Percentiles rank a stretch among this genome's conserved stretches.
These are phyloP conservation scores for Hericium coralloides DNA, from an alignment of 768 basidiomycete species.

Conservation along the genomic window DNA sequence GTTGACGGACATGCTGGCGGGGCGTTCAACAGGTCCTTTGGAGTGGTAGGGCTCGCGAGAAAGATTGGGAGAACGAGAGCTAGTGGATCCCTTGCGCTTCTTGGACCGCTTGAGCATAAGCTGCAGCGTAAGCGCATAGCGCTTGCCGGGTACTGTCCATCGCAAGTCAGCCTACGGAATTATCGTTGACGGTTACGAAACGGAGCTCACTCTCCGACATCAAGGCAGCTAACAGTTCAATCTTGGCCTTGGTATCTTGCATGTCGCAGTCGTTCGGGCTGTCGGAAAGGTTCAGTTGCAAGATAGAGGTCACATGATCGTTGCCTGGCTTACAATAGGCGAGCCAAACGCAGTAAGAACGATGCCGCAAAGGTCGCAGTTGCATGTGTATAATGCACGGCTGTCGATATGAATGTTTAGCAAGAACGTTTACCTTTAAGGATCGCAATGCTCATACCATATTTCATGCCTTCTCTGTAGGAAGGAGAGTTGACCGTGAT, in stretches of 20 bases:
- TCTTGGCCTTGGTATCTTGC: slow-evolving; percentile 60
- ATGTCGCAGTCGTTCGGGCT: slow-evolving; percentile 83
- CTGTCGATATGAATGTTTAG: slow-evolving; percentile 25
- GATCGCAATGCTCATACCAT: slow-evolving; percentile 39
- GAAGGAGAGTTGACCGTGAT: slow-evolving; percentile 78
- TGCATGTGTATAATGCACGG: slow-evolving; percentile 87
- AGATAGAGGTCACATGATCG: background rate
- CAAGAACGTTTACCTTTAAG: background rate
- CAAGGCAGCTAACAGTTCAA: slow-evolving; percentile 67
- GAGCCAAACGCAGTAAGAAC: slow-evolving; percentile 75
- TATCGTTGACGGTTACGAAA: slow-evolving; percentile 2
- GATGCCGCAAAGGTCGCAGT: slow-evolving; percentile 92
- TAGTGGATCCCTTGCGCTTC: slow-evolving; percentile 46
- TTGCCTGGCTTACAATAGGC: slow-evolving; percentile 63
- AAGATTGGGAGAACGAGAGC: slow-evolving; percentile 53
- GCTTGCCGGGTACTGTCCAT: slow-evolving; percentile 74
- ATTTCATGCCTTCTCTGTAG: slow-evolving; percentile 89
- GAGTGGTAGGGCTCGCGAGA: slow-evolving; percentile 38
- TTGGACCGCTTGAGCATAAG: slow-evolving; percentile 78
- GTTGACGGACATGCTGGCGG: slow-evolving; percentile 13
- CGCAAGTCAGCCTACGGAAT: background rate
- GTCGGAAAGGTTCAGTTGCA: slow-evolving; percentile 1
- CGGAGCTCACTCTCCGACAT: slow-evolving; percentile 65
- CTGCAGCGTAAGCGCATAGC: slow-evolving; percentile 85
- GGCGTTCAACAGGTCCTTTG: slow-evolving; percentile 19